Percentiles rank a stretch among this genome's conserved stretches.
Evolutionary conservation across 2,329 filamentous ascomycete genomes (phyloP).

Genomic region (Alternaria gansuensis): DNA sequence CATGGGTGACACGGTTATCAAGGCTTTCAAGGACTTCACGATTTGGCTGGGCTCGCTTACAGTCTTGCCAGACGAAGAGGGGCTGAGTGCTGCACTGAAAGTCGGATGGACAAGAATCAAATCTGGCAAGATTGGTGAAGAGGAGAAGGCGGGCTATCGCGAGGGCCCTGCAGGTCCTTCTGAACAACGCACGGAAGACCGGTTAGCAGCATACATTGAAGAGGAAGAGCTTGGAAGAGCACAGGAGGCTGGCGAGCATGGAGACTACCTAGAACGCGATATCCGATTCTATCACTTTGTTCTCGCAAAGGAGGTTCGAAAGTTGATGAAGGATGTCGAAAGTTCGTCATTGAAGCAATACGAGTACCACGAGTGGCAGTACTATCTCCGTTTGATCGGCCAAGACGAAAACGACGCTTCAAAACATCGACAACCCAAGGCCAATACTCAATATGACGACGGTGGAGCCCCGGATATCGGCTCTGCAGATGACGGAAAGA

Average conservation of each 20-base stretch:
- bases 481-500: conserved; percentile 42
- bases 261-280: conserved; percentile 58
- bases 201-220: conserved; percentile 53
- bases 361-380: conserved; percentile 53
- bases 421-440: conserved; percentile 46
- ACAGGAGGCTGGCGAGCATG: conserved; percentile 53
- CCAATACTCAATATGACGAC: conserved; percentile 30
- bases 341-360: conserved; percentile 53
- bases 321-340: conserved; percentile 55
- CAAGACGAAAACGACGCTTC: conserved; percentile 54
- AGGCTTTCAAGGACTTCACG: conserved; percentile 63
- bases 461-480: conserved; percentile 43
- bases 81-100: conserved; percentile 49
- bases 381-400: conserved; percentile 50
- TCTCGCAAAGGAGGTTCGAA: conserved; percentile 56
- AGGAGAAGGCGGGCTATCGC: conserved; percentile 20
- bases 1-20: conserved; percentile 65
- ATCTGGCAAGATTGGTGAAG: conserved; percentile 33
- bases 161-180: conserved; percentile 17
- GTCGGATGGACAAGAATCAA: conserved; percentile 38
- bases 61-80: conserved; percentile 61
- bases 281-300: conserved; percentile 63
- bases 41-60: conserved; percentile 65
- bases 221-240: conserved; percentile 55
- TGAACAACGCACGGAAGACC: conserved; percentile 38